Evolutionary conservation across 495 filamentous ascomycete genomes (phyloP), one percentile per base, ranked within the genome.

Genomic region (Trichoderma virens): DNA sequence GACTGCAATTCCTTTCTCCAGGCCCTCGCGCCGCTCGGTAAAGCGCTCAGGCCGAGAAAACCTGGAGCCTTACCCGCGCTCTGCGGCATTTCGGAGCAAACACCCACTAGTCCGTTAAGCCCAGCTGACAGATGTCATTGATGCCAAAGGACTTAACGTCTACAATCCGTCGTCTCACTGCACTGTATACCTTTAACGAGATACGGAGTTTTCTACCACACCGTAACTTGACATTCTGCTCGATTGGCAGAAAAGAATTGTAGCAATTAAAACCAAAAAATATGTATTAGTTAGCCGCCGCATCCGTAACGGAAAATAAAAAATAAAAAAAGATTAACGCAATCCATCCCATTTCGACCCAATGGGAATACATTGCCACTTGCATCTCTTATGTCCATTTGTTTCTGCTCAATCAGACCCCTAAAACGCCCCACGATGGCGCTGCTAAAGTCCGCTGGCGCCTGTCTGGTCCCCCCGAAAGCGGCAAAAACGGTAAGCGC

Each of bases 231-330:
- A 6, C 9, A 1, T 39, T n/a, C n/a, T n/a, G n/a, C n/a, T n/a
- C n/a, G n/a, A n/a, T n/a, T n/a, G n/a, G n/a, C n/a, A n/a, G n/a
- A n/a, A n/a, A n/a, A n/a, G n/a, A n/a, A n/a, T n/a, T n/a, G n/a
- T n/a, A n/a, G n/a, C n/a, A n/a, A n/a, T n/a, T n/a, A n/a, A n/a
- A n/a, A n/a, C n/a, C n/a, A n/a, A n/a, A n/a, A n/a, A n/a, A n/a
- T n/a, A n/a, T n/a, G n/a, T n/a, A n/a, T n/a, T n/a, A n/a, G n/a
- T 47, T 56, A 28, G 51, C 51, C 51, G 51, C 51, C 25, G 23
- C 51, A 56, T 56, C 51, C 51, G 51, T 56, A 9, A 30, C 7
- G 28, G 25, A n/a, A 23, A 20, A 8, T 0, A 30, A 56, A 1
- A 25, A 51, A 7, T 5, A 14, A 45, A 45, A 35, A 35, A 41